Percentiles rank a stretch among this genome's conserved stretches.
phyloP scores from a whole-genome alignment of 2,329 filamentous ascomycete genomes.

The Amesomyces nigricolor region DNA sequence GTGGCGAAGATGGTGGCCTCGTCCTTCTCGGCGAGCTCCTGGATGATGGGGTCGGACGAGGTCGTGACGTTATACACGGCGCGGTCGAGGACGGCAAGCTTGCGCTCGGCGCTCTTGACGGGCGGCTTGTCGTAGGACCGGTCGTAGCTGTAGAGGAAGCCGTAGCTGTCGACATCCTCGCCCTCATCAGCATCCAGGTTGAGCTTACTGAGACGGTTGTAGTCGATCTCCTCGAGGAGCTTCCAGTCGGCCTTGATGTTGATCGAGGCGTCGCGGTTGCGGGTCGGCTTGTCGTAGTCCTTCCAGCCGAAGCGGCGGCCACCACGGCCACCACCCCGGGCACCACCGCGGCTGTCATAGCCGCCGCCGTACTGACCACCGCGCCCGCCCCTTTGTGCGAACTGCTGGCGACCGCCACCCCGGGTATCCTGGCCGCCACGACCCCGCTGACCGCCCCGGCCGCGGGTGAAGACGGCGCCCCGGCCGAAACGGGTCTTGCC shows the following conservation, averaged over 20 bases:
- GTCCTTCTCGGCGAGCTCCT: constrained; percentile 91
- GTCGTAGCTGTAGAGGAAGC: constrained; percentile 98
- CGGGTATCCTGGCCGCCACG: constrained; percentile 55
- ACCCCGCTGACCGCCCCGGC: constrained; percentile 64
- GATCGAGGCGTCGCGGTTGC: constrained; percentile 92
- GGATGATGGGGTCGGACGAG: constrained; percentile 90
- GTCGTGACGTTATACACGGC: constrained; percentile 98
- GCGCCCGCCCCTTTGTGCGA: constrained; percentile 63
- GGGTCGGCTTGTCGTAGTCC: constrained; percentile 95
- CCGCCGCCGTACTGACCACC: constrained; percentile 50
- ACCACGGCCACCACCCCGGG: constrained; percentile 58
- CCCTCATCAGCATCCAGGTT: constrained; percentile 93
- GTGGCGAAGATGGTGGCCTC: constrained; percentile 97
- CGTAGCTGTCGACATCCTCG: constrained; percentile 91
- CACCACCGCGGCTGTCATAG: constrained; percentile 65
- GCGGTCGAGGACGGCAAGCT: constrained; percentile 82
- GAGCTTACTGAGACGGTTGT: constrained; percentile 88
- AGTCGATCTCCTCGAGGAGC: constrained; percentile 97
- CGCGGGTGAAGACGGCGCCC: constrained; percentile 83
- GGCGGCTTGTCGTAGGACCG: constrained; percentile 89
- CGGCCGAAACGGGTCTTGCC: constrained; percentile 83
- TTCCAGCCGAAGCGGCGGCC: constrained; percentile 95
- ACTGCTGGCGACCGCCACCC: constrained; percentile 52
- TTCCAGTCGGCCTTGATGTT: constrained; percentile 95
- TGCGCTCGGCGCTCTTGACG: constrained; percentile 82